These are phyloP conservation scores for Phlebiopsis gigantea DNA, from an alignment of 768 basidiomycete species.

Conservation along the genomic window DNA sequence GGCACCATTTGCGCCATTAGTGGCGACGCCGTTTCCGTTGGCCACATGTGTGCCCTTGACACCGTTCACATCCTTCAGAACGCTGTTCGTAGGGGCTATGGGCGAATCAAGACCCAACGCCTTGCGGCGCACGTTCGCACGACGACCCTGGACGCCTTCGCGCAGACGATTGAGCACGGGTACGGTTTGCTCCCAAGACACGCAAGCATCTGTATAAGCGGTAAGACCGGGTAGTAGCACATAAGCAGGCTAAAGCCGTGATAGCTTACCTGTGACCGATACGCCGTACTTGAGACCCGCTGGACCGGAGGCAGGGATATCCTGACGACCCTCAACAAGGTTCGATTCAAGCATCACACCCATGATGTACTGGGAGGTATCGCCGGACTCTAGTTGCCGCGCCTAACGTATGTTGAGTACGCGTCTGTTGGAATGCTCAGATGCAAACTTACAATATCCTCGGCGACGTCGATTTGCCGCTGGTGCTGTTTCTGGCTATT, in stretches of 20 bases:
- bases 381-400: conserved; percentile 62
- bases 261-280: conserved; percentile 81
- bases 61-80: conserved; percentile 11
- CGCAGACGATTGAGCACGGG: conserved; percentile 78
- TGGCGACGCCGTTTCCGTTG: background rate
- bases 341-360: conserved; percentile 97
- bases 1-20: background rate
- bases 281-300: conserved; percentile 75
- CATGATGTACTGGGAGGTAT: conserved; percentile 72
- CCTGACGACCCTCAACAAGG: conserved; percentile 81
- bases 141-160: conserved; percentile 79
- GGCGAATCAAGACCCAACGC: conserved; percentile 18
- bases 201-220: conserved; percentile 27
- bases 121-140: conserved; percentile 38
- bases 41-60: too few species aligned
- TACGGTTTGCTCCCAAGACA: conserved; percentile 87
- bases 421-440: conserved; percentile 11
- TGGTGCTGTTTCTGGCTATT: conserved; percentile 91
- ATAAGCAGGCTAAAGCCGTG: background rate
- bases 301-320: conserved; percentile 71
- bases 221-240: too few species aligned
- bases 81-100: background rate
- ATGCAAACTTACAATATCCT: conserved; percentile 66
- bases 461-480: conserved; percentile 84
- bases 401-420: conserved; percentile 39